Conservation (phyloP, 345 rosid genomes). For the Citrus sp. region DNA sequence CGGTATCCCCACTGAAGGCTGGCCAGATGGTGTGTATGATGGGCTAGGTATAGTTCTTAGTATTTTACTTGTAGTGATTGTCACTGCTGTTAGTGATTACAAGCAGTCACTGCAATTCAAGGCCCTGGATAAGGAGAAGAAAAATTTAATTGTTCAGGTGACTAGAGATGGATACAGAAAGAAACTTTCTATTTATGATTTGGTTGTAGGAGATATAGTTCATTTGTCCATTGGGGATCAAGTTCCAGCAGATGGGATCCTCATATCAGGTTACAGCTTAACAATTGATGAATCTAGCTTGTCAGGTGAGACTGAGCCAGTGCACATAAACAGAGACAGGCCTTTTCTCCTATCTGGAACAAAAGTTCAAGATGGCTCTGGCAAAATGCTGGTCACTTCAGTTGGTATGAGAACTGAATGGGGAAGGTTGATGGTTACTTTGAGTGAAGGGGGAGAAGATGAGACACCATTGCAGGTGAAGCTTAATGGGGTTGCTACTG, state of each 20-base stretch:
- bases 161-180: conserved; percentile 28
- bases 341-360: conserved; percentile 60
- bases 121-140: conserved; percentile 32
- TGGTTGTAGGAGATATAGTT: conserved; percentile 44
- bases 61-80: conserved; percentile 27
- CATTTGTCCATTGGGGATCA: conserved; percentile 34
- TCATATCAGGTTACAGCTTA: conserved; percentile 41
- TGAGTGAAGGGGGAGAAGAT: conserved; percentile 49
- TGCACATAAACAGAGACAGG: conserved; percentile 21
- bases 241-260: conserved; percentile 37
- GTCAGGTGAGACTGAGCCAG: conserved; percentile 49
- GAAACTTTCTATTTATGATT: conserved; percentile 28
- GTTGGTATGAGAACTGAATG: conserved; percentile 78
- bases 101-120: conserved; percentile 33
- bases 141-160: conserved; percentile 31
- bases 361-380: conserved; percentile 61
- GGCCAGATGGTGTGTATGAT: conserved; percentile 46
- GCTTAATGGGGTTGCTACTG: conserved; percentile 62
- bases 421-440: conserved; percentile 69
- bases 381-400: conserved; percentile 60
- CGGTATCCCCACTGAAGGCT: conserved; percentile 41
- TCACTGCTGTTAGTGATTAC: conserved; percentile 33
- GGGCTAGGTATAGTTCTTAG: conserved; percentile 36
- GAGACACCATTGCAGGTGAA: conserved; percentile 68
- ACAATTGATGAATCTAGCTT: conserved; percentile 54